Base-by-base conservation (phyloP, 352 stramenopile genomes). In the Pythium phragmitis region DNA sequence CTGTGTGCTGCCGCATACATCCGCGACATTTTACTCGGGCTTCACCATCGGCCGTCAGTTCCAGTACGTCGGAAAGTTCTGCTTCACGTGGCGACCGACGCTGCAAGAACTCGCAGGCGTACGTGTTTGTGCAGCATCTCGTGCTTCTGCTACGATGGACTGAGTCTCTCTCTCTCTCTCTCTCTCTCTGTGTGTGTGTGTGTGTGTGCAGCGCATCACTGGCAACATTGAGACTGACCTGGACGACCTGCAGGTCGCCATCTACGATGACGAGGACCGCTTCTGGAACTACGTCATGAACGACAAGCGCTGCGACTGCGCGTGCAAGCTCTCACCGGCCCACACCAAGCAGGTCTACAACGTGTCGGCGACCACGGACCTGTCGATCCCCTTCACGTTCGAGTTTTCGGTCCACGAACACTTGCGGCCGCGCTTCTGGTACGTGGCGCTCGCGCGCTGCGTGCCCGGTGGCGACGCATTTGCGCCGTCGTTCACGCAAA, bases 31-130 rank as follows among this genome's bases (percentile, higher is more conserved):
- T 43, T 76, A 69, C 58, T 76, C 82, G 23, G 82, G 82, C 17
- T 91, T 88, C 61, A 78, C 79, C 5, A 70, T 91, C 21, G 78
- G 76, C 43, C 72, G 75, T 11, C 81, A 94, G 70, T 92, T 89
- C 68, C 74, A 89, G 58, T 91, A 85, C 67, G 72, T 91, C 36
- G 83, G 81, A 74, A 91, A 91, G 69, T 94, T 92, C 70, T 92
- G 82, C 71, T 94, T 91, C 75, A 80, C 75, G 14, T 92, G 70
- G 66, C 77, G 67, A 50, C 67, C 70, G n/a, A 82, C 72, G 30
- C 70, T 92, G 30, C 63, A 84, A 14, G 72, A 88, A 46, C 46
- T 92, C 53, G 80, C 77, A 7, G 79, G 83, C 37, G 80, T 88
- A 68, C 13, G 70, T 69, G 17, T 12, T 7, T 5, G 8, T 52